These are phyloP conservation scores for Chrysanthemum makinoi DNA, from an alignment of 129 eudicot species.

Conservation along the genomic window DNA sequence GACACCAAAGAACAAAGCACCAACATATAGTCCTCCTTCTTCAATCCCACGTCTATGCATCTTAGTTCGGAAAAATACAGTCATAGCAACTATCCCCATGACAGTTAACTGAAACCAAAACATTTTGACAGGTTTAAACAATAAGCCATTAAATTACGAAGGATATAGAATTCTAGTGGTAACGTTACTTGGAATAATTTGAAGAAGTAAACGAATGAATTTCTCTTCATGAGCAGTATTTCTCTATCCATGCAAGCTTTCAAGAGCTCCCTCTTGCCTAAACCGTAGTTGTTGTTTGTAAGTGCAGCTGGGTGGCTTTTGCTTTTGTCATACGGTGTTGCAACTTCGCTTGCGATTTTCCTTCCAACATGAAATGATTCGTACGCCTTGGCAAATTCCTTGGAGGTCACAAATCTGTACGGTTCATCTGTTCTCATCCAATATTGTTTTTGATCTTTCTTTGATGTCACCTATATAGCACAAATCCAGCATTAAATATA, in stretches of 20 bases:
- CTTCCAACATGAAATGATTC: conserved; percentile 51
- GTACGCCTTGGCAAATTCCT: conserved; percentile 56
- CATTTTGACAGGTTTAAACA: not conserved
- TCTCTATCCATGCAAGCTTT: conserved; percentile 57
- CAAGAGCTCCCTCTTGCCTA: conserved; percentile 47
- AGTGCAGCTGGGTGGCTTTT: conserved; percentile 77
- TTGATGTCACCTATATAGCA: conserved; percentile 62
- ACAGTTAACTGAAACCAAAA: conserved; percentile 40
- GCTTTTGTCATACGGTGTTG: conserved; percentile 47
- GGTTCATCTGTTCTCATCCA: conserved; percentile 49
- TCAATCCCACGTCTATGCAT: conserved; percentile 36
- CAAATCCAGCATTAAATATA: conserved; percentile 4
- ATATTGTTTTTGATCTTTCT: conserved; percentile 64
- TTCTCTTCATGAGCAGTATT: conserved; percentile 59
- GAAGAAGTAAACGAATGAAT: conserved; percentile 50
- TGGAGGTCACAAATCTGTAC: conserved; percentile 48
- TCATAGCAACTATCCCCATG: conserved; percentile 53
- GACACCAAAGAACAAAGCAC: conserved; percentile 48
- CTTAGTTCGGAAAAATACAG: conserved; percentile 61
- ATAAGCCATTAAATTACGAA: not conserved
- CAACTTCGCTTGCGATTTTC: conserved; percentile 38
- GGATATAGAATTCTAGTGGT: not conserved
- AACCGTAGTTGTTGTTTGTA: conserved; percentile 46
- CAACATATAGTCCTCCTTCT: conserved; percentile 49
- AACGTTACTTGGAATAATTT: conserved; percentile 44